Conservation (phyloP, 352 stramenopile genomes). For the Phytophthora pseudosyringae region DNA sequence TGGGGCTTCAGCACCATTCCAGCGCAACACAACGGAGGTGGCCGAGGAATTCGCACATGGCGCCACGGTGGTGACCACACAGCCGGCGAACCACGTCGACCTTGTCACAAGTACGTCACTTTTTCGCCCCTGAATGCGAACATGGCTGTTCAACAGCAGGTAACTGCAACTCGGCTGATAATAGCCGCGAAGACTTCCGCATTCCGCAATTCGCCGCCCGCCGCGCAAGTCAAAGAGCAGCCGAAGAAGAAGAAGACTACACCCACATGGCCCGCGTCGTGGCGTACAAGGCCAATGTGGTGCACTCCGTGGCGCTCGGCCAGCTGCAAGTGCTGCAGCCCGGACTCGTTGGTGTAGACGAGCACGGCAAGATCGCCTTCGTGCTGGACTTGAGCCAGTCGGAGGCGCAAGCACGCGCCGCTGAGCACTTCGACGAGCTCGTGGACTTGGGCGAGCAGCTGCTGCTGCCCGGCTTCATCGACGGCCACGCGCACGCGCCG, state of each 20-base stretch:
- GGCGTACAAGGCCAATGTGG: constrained; percentile 80
- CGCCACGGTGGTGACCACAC: too few relatives aligned
- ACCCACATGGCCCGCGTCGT: constrained; percentile 37
- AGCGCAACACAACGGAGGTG: too few relatives aligned
- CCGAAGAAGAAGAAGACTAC: background rate
- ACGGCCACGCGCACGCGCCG: constrained; percentile 94
- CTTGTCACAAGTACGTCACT: constrained; percentile 14
- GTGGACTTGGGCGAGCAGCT: constrained; percentile 79
- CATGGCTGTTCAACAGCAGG: background rate
- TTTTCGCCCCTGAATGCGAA: constrained; percentile 18
- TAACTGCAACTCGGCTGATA: constrained; percentile 16
- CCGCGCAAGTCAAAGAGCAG: constrained; percentile 11
- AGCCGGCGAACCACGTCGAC: background rate
- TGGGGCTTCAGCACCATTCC: too few relatives aligned
- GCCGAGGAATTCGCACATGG: too few relatives aligned
- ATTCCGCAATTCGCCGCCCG: constrained; percentile 28
- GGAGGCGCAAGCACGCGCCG: constrained; percentile 30
- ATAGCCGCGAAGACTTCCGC: constrained; percentile 8
- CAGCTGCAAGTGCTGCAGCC: constrained; percentile 67
- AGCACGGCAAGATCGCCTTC: constrained; percentile 33
- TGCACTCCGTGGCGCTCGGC: constrained; percentile 72
- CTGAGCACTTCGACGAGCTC: constrained; percentile 51
- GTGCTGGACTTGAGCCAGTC: constrained; percentile 16
- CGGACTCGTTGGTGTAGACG: constrained; percentile 61
- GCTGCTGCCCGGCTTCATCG: constrained; percentile 93